phyloP scores from a whole-genome alignment of 371 early-diverging fungal species.

The Apophysomyces ossiformis region DNA sequence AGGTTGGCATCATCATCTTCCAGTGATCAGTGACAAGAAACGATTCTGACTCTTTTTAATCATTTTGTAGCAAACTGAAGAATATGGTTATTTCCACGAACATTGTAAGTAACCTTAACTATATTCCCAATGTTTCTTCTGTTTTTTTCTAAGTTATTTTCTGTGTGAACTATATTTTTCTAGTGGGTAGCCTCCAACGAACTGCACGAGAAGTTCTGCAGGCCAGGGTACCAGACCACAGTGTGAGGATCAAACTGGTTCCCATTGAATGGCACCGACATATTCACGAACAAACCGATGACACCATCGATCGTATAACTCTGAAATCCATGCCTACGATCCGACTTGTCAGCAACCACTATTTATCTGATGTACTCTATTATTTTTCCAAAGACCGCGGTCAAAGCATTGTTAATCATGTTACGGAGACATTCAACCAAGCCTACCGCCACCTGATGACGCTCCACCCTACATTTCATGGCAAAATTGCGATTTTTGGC shows the following conservation, averaged over 20 bases:
- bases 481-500: conserved; percentile 61
- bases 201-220: conserved; percentile 55
- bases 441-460: conserved; percentile 55
- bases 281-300: conserved; percentile 57
- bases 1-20: conserved; percentile 26
- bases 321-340: conserved; percentile 63
- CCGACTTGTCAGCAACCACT: conserved; percentile 66
- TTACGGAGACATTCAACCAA: conserved; percentile 57
- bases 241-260: conserved; percentile 53
- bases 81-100: conserved; percentile 59
- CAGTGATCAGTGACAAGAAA: not conserved
- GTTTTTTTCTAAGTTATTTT: not conserved
- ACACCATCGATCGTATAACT: conserved; percentile 50
- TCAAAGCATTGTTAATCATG: conserved; percentile 59
- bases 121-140: not conserved
- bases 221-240: conserved; percentile 53
- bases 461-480: conserved; percentile 59
- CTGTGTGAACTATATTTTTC: not conserved
- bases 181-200: conserved; percentile 55
- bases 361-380: conserved; percentile 68
- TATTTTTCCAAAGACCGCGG: conserved; percentile 59
- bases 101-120: conserved; percentile 39
- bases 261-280: conserved; percentile 59
- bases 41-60: too few relatives aligned
- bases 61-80: conserved; percentile 50